phyloP scores from a whole-genome alignment of 306 rosid genomes.

The Castanospermum australe region DNA sequence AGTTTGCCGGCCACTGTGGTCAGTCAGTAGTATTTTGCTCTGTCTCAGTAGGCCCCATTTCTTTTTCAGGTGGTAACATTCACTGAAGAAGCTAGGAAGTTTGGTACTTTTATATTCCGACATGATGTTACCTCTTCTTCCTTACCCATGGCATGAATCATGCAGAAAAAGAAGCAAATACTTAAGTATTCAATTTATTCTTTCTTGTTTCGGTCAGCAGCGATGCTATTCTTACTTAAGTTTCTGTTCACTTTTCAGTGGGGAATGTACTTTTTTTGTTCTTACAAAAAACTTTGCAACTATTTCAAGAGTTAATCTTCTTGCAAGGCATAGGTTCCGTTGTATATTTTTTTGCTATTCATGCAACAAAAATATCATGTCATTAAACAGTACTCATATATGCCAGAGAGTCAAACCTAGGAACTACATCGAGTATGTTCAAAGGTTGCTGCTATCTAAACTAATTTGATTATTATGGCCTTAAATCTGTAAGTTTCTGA shows the following conservation, averaged over 20 bases:
- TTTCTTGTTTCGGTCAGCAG: too few relatives aligned
- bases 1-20: too few relatives aligned
- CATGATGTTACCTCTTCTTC: too few relatives aligned
- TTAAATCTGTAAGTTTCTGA: background rate
- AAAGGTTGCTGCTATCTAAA: background rate
- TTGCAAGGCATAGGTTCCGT: background rate
- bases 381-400: background rate
- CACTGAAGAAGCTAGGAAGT: too few relatives aligned
- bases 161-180: too few relatives aligned
- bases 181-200: too few relatives aligned
- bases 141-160: too few relatives aligned
- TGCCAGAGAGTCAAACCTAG: background rate
- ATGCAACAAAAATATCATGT: background rate
- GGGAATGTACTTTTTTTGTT: background rate
- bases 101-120: too few relatives aligned
- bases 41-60: too few relatives aligned
- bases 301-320: slow-evolving; percentile 10
- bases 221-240: background rate
- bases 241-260: background rate
- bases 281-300: background rate
- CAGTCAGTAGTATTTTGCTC: too few relatives aligned
- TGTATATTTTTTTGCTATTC: background rate
- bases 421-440: background rate
- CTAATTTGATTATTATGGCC: background rate
- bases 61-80: too few relatives aligned